A percentile compares a stretch with the other conserved stretches of the same genome.
Conservation (phyloP, 352 stramenopile species). For the Phytophthora chlamydospora region DNA sequence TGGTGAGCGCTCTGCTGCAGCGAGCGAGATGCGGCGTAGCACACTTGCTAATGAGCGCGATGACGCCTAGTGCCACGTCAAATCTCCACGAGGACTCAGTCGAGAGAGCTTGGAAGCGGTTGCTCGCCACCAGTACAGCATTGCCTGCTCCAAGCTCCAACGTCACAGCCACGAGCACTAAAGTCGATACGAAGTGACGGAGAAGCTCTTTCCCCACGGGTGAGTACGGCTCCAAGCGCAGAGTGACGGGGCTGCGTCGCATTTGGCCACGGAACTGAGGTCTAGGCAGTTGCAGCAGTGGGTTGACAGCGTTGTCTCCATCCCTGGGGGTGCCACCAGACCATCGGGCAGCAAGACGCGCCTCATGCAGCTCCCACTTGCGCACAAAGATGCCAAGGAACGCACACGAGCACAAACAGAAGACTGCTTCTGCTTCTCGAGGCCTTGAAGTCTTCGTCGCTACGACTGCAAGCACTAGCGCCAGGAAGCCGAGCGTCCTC, state of each 20-base stretch:
- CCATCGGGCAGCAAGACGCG: slow-evolving; percentile 50
- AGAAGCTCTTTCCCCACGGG: slow-evolving; percentile 35
- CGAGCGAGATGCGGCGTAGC: slow-evolving; percentile 39
- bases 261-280: slow-evolving; percentile 68
- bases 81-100: slow-evolving; percentile 17
- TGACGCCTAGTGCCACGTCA: slow-evolving; percentile 39
- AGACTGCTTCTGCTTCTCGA: slow-evolving; percentile 31
- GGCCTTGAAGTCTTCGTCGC: slow-evolving; percentile 12
- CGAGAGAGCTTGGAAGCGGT: slow-evolving; percentile 31
- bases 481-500: slow-evolving; percentile 41
- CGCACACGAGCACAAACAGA: slow-evolving; percentile 55
- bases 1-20: slow-evolving; percentile 49
- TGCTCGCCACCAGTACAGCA: slow-evolving; percentile 45
- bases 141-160: slow-evolving; percentile 35
- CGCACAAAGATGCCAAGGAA: slow-evolving; percentile 59
- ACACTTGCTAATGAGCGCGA: slow-evolving; percentile 42
- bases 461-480: slow-evolving; percentile 42
- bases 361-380: slow-evolving; percentile 67
- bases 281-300: slow-evolving; percentile 34
- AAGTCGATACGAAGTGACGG: slow-evolving; percentile 33
- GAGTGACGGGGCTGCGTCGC: slow-evolving; percentile 53
- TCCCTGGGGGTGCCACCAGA: slow-evolving; percentile 43
- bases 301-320: slow-evolving; percentile 15
- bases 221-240: slow-evolving; percentile 61
- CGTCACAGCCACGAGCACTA: slow-evolving; percentile 33